These are phyloP conservation scores for Climacium dendroides DNA, from an alignment of 225 moss, liverwort and hornwort species.

Conservation along the genomic window DNA sequence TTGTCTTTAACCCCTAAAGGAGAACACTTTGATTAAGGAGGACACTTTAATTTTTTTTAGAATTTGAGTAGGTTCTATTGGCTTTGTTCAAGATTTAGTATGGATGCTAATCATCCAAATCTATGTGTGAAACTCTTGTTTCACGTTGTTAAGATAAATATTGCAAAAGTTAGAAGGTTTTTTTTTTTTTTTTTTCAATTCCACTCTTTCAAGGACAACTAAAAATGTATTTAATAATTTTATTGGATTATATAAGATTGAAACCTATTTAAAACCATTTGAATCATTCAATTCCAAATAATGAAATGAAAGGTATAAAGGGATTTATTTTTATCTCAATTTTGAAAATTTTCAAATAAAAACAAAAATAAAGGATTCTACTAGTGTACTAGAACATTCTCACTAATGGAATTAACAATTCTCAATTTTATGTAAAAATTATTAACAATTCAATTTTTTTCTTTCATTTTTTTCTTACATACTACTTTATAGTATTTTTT, in stretches of 20 bases:
- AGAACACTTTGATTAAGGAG: too few relatives aligned
- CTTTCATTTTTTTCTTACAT: accelerated
- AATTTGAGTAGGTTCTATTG: accelerated
- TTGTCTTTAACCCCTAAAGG: too few relatives aligned
- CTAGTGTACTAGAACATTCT: not conserved
- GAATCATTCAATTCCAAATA: not conserved
- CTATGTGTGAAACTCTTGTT: accelerated
- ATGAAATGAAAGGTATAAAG: not conserved
- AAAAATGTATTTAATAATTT: too few relatives aligned
- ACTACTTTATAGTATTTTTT: not conserved
- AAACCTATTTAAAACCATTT: not conserved
- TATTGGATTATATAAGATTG: not conserved
- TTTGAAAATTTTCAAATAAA: not conserved
- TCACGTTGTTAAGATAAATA: accelerated
- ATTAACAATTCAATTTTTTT: not conserved
- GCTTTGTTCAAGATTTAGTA: accelerated
- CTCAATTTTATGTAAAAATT: not conserved
- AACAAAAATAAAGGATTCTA: accelerated
- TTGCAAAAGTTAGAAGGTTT: too few relatives aligned
- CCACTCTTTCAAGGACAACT: too few relatives aligned
- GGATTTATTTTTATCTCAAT: not conserved
- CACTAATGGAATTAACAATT: not conserved
- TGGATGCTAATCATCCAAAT: not conserved
- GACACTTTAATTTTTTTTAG: not conserved
- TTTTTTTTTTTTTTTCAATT: too few relatives aligned